Evolutionary conservation across 176 grass and related monocot species (phyloP), one percentile per base, ranked within the genome.

Genomic region (Phoenix dactylifera): DNA sequence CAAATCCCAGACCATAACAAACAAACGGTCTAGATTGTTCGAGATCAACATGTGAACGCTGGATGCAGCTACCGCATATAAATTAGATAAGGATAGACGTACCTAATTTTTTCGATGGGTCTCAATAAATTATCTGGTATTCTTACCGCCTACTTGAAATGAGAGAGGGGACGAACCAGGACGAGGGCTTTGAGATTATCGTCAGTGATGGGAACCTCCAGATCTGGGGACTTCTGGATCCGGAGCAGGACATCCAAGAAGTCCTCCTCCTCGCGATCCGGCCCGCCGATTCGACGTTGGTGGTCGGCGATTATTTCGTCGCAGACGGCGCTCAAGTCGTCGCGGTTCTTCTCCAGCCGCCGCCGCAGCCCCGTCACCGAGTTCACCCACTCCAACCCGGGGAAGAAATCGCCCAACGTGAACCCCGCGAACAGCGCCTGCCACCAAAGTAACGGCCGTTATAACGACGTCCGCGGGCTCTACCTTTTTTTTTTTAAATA

Each of bases 181-280:
- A 80, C 72, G 52, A 80, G 63, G 15, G 77, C 71, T 23, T 75
- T 80, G 15, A 80, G 59, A 62, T 79, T 79, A 19, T 79, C 76
- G 49, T 79, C 53, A 5, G 68, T 79, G 61, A 79, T 53, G 1
- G 77, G 71, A 20, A 75, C 64, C 71, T 80, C 77, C 4, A 80
- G 65, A 57, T 75, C 72, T 0, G 63, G 50, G 2, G 71, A 75
- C 25, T 75, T 80, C 71, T 80, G 77, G 18, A 80, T 70, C 0
- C 77, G 63, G 15, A 80, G 71, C 4, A 80, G 64, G 5, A 69
- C 77, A 55, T 80, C 77, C 26, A 80, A 51, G 61, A 79, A 79
- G 56, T 79, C 76, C 76, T 79, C 76, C 3, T 59, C 54, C 3
- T 60, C n/a, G 26, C 64, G 30, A 35, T 62, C 62, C 5, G 59